A percentile compares a stretch with the other conserved stretches of the same genome.
Conservation (phyloP, 106 monocot genomes). For the Hemerocallis citrina region DNA sequence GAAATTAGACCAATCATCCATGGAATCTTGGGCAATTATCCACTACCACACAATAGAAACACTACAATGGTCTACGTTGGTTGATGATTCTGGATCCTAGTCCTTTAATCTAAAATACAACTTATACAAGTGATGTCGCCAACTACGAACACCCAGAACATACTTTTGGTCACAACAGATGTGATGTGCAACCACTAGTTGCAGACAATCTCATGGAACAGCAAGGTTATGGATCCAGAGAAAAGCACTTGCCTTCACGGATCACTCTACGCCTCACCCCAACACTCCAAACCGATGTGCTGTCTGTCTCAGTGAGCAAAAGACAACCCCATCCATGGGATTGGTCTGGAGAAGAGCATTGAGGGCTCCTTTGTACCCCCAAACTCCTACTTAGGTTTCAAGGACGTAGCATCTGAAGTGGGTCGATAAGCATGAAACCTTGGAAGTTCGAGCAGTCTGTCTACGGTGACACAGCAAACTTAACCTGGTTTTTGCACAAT, state of each 20-base stretch:
- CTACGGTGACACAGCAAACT: conserved; percentile 30
- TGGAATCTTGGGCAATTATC: no score
- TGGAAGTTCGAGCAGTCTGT: conserved; percentile 79
- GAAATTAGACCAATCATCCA: no score
- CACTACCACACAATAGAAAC: no score
- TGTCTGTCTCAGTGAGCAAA: conserved; percentile 26
- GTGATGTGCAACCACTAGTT: conserved; percentile 21
- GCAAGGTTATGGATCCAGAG: conserved; percentile 23
- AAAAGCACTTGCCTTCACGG: conserved; percentile 39
- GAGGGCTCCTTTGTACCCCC: conserved; percentile 28
- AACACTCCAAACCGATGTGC: conserved; percentile 13
- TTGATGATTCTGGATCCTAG: no score
- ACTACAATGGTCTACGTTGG: no score
- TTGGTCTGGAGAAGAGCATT: conserved; percentile 18
- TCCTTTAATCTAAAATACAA: no score
- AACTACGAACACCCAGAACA: no score
- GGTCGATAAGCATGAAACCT: conserved; percentile 43
- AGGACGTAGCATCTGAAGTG: conserved; percentile 31
- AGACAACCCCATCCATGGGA: conserved; percentile 17
- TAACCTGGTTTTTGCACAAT: conserved; percentile 66
- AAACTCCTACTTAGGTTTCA: conserved; percentile 29
- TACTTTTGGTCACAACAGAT: conserved; percentile 8
- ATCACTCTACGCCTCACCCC: conserved; percentile 27
- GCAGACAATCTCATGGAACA: conserved; percentile 20
- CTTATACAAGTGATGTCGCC: no score